phyloP scores from a whole-genome alignment of 1,284 basidiomycete genomes.

The Cystobasidiaceae sp. region DNA sequence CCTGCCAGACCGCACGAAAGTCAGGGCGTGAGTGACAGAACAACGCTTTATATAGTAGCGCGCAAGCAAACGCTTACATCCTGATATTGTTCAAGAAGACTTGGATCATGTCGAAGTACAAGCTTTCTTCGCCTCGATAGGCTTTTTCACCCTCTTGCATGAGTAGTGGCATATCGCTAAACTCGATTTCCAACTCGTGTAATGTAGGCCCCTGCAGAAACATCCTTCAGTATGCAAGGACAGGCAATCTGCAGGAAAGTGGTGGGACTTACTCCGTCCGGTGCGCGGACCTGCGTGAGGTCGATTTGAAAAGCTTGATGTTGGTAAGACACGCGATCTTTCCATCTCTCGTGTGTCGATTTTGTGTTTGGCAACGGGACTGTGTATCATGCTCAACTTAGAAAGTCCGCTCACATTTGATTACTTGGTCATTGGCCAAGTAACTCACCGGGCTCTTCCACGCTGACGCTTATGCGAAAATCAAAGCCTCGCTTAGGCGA shows the following conservation, averaged over 20 bases:
- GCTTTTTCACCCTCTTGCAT: constrained; percentile 50
- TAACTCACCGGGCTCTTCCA: constrained; percentile 58
- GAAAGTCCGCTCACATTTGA: background rate
- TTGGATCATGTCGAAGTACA: constrained; percentile 51
- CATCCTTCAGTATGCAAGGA: background rate
- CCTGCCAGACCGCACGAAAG: background rate
- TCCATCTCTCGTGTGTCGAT: constrained; percentile 55
- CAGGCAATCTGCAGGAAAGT: background rate
- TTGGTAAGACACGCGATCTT: constrained; percentile 85
- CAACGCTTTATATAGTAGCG: too few species aligned
- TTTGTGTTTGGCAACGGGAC: constrained; percentile 42
- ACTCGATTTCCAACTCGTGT: constrained; percentile 58
- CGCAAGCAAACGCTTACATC: constrained; percentile 41
- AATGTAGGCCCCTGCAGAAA: background rate
- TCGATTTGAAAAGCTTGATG: constrained; percentile 91
- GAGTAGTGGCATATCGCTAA: constrained; percentile 51
- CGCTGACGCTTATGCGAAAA: constrained; percentile 84
- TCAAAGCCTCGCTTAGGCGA: constrained; percentile 77
- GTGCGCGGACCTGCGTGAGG: constrained; percentile 74
- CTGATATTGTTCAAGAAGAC: constrained; percentile 52
- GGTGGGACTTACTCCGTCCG: constrained; percentile 28
- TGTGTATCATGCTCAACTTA: constrained; percentile 25
- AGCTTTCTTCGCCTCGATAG: constrained; percentile 46
- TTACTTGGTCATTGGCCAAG: background rate
- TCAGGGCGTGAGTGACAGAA: background rate